phyloP scores from a whole-genome alignment of 1,139 yeast species.

The Saccharomycopsis hybrid region DNA sequence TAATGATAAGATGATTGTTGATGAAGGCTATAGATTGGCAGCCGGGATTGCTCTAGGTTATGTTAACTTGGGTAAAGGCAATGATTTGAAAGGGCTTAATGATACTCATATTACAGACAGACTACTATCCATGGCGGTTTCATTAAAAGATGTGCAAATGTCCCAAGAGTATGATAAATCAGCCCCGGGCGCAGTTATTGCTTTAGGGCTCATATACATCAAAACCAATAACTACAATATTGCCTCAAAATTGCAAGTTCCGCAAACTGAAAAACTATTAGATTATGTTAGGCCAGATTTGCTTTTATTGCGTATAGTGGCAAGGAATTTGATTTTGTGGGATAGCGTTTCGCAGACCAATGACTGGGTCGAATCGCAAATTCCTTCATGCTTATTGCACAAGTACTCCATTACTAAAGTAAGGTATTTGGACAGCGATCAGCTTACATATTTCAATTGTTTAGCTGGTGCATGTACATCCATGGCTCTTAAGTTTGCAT shows the following conservation, averaged over 20 bases:
- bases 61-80: conserved; percentile 78
- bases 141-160: conserved; percentile 65
- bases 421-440: conserved; percentile 42
- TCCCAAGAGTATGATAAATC: conserved; percentile 63
- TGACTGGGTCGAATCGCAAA: conserved; percentile 56
- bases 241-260: conserved; percentile 60
- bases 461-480: conserved; percentile 74
- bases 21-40: conserved; percentile 81
- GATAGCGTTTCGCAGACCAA: conserved; percentile 44
- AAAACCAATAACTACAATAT: conserved; percentile 55
- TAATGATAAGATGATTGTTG: conserved; percentile 43
- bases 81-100: conserved; percentile 51
- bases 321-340: conserved; percentile 77
- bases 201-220: conserved; percentile 68
- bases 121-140: conserved; percentile 52
- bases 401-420: conserved; percentile 26
- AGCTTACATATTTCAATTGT: conserved; percentile 56
- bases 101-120: conserved; percentile 69
- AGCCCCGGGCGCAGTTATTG: conserved; percentile 74
- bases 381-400: conserved; percentile 42
- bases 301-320: conserved; percentile 60
- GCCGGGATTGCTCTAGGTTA: conserved; percentile 87
- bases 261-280: conserved; percentile 51
- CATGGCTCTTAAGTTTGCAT: conserved; percentile 71
- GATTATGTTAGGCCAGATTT: conserved; percentile 81